Percentiles rank a stretch among this genome's conserved stretches.
Evolutionary conservation across 2,329 filamentous ascomycete species (phyloP).

Genomic region (Aspergillus felis): DNA sequence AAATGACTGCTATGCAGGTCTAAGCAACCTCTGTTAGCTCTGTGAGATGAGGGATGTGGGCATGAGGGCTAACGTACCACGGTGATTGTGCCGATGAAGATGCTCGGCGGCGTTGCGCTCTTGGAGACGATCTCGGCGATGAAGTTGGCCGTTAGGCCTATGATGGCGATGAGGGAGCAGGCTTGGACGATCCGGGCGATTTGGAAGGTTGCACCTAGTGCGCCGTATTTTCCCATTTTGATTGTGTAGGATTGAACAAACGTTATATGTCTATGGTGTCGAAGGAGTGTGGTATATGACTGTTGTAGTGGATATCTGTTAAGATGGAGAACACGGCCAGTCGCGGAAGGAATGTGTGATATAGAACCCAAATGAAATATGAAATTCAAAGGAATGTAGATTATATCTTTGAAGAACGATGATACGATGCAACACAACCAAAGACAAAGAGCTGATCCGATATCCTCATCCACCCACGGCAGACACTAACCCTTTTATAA

Average conservation of each 20-base stretch:
- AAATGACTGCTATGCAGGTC: conserved; percentile 75
- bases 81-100: conserved; percentile 72
- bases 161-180: conserved; percentile 68
- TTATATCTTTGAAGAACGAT: neutral
- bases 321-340: neutral
- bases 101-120: conserved; percentile 62
- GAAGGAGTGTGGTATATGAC: neutral
- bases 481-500: neutral
- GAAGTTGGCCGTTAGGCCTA: conserved; percentile 79
- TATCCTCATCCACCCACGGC: neutral
- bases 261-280: neutral
- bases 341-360: neutral
- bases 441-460: neutral
- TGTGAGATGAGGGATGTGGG: conserved; percentile 4
- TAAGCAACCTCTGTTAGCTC: conserved; percentile 35
- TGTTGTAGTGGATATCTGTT: neutral
- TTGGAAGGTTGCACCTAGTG: conserved; percentile 75
- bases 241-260: neutral
- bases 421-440: neutral
- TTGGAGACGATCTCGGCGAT: conserved; percentile 68
- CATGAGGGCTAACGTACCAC: conserved; percentile 58
- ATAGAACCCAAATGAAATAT: neutral
- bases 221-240: conserved; percentile 52
- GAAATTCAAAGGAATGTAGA: neutral
- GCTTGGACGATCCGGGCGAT: conserved; percentile 67